These are phyloP conservation scores for Coffea canephora DNA, from an alignment of 257 asterid genomes.

Conservation along the genomic window DNA sequence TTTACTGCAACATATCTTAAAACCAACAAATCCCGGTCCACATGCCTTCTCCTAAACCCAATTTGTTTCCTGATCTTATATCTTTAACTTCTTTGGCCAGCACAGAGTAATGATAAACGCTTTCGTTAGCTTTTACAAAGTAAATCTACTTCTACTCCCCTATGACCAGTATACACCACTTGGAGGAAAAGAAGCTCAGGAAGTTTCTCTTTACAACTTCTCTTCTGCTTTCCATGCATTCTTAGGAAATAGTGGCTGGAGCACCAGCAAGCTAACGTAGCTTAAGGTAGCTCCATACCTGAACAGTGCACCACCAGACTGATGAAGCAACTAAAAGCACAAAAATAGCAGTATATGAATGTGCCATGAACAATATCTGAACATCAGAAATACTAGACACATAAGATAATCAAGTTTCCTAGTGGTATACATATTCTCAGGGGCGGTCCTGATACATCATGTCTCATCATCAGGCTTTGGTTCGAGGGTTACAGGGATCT, in stretches of 20 bases:
- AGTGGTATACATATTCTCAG: background rate
- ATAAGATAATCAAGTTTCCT: background rate
- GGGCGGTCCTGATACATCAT: slow-evolving; percentile 16
- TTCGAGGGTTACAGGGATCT: slow-evolving; percentile 83
- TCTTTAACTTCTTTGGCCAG: background rate
- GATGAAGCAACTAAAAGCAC: background rate
- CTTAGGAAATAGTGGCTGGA: background rate
- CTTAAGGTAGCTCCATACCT: slow-evolving; percentile 6
- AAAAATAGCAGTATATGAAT: background rate
- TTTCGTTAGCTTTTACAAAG: background rate
- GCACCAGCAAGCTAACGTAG: background rate
- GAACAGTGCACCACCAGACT: background rate
- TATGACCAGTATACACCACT: background rate
- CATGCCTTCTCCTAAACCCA: background rate
- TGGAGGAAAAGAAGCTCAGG: background rate
- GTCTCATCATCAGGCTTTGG: slow-evolving; percentile 91
- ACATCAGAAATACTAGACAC: slow-evolving; percentile 6
- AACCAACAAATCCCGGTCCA: background rate
- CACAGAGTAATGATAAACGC: background rate
- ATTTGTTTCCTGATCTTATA: background rate
- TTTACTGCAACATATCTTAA: background rate
- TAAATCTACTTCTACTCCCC: background rate
- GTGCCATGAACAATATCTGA: slow-evolving; percentile 17
- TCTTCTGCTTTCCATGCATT: background rate
- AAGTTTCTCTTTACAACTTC: background rate